Evolutionary conservation across 192 early-diverging fungal genomes (phyloP).

Genomic region (Linderina pennispora): DNA sequence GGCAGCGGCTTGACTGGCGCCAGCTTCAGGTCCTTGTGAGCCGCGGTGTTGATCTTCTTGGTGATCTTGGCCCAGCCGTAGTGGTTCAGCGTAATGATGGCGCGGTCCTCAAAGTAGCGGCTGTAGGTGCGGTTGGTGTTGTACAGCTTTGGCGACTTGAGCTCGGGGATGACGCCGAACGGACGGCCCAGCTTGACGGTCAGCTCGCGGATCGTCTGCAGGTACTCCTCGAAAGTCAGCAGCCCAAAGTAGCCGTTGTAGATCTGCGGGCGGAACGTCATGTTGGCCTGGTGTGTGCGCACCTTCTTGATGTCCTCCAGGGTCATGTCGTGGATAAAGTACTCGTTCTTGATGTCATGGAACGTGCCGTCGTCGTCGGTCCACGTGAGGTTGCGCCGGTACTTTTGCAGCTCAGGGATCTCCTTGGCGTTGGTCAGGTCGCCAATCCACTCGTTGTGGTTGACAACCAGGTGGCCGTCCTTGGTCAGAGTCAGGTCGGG

Average conservation of each 20-base stretch:
- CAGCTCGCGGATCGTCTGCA: constrained; percentile 30
- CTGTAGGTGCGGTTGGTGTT: constrained; percentile 20
- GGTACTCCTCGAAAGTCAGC: constrained; percentile 43
- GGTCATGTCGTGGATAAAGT: constrained; percentile 44
- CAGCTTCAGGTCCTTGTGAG: constrained; percentile 13
- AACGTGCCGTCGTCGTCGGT: neutral
- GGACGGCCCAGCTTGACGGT: constrained; percentile 15
- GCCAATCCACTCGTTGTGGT: constrained; percentile 46
- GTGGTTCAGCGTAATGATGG: constrained; percentile 25
- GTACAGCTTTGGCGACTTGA: constrained; percentile 44
- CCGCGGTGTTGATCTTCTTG: constrained; percentile 6
- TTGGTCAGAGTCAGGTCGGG: constrained; percentile 37
- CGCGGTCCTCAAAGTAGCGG: constrained; percentile 42
- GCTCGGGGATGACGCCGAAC: constrained; percentile 42
- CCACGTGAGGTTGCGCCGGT: constrained; percentile 33
- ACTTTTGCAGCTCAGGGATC: constrained; percentile 14
- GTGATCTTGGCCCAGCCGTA: constrained; percentile 32
- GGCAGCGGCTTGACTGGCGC: constrained; percentile 3
- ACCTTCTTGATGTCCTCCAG: constrained; percentile 25
- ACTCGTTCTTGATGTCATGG: constrained; percentile 17
- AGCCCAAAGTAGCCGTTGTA: constrained; percentile 36
- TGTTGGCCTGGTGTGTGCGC: constrained; percentile 19
- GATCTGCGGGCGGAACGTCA: constrained; percentile 30
- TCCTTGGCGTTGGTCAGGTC: constrained; percentile 22
- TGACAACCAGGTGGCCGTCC: constrained; percentile 41